Conservation (phyloP, 371 early-diverging fungal genomes). For the Mortierella sp. region DNA sequence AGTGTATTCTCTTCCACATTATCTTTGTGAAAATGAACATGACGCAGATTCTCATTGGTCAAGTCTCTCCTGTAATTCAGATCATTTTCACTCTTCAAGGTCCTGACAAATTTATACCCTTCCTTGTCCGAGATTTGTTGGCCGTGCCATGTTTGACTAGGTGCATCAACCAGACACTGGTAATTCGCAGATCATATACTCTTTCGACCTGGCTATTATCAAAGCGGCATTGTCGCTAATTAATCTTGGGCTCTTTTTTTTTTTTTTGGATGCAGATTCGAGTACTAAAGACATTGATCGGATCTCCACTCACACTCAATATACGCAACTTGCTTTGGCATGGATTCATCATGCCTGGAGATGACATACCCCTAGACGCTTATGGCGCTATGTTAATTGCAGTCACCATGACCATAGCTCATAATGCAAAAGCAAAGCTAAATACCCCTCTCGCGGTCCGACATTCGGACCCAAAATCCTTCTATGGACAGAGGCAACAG, state of each 20-base stretch:
- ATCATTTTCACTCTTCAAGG: slow-evolving; percentile 38
- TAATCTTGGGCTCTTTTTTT: background rate
- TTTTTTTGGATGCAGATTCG: slow-evolving; percentile 15
- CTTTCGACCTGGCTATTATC: background rate
- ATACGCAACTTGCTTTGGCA: slow-evolving; percentile 56
- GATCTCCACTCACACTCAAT: slow-evolving; percentile 51
- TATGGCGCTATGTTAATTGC: slow-evolving; percentile 48
- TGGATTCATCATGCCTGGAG: slow-evolving; percentile 44
- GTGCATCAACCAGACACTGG: slow-evolving; percentile 23
- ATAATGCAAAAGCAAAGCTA: background rate
- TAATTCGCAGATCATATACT: slow-evolving; percentile 5
- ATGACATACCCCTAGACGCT: slow-evolving; percentile 38
- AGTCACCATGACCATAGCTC: slow-evolving; percentile 41
- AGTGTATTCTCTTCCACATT: background rate
- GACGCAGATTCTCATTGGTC: too few species aligned
- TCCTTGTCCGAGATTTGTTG: slow-evolving; percentile 45
- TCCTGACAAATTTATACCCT: slow-evolving; percentile 41
- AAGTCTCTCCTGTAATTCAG: slow-evolving; percentile 4
- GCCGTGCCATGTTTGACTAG: slow-evolving; percentile 32
- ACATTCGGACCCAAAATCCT: slow-evolving; percentile 14
- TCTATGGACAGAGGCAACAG: slow-evolving; percentile 5
- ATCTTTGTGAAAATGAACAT: background rate
- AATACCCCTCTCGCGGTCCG: background rate
- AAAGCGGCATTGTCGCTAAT: background rate
- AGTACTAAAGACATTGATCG: slow-evolving; percentile 41